Evolutionary conservation across 768 basidiomycete genomes (phyloP).

Genomic region (Rhizopogon vulgaris): DNA sequence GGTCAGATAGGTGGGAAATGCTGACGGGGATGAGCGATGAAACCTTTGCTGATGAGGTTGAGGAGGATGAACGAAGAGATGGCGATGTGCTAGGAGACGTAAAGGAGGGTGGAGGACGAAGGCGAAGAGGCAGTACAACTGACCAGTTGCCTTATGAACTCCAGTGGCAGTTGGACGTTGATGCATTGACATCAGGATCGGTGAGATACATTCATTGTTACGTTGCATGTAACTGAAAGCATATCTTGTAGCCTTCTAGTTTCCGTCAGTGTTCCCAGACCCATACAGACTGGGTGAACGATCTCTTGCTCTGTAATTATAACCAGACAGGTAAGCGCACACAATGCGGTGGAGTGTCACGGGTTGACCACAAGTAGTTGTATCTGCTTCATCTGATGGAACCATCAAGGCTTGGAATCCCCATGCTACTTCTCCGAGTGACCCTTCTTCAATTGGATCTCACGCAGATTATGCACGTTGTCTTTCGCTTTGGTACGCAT

Average conservation of each 20-base stretch:
- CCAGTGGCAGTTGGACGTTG: slow-evolving; percentile 73
- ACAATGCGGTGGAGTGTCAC: background rate
- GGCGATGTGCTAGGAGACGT: slow-evolving; percentile 79
- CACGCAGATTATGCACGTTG: slow-evolving; percentile 88
- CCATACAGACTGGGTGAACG: slow-evolving; percentile 96
- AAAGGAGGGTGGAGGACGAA: slow-evolving; percentile 29
- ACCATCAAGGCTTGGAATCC: slow-evolving; percentile 93
- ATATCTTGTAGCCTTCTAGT: background rate
- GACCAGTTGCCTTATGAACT: slow-evolving; percentile 55
- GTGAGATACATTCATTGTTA: slow-evolving; percentile 30
- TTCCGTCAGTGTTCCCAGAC: slow-evolving; percentile 88
- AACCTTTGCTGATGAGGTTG: slow-evolving; percentile 55
- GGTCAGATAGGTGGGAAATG: slow-evolving; percentile 59
- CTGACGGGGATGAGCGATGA: slow-evolving; percentile 84
- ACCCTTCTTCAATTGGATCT: slow-evolving; percentile 64
- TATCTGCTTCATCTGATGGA: slow-evolving; percentile 94
- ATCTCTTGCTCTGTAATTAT: slow-evolving; percentile 83
- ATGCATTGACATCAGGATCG: slow-evolving; percentile 39
- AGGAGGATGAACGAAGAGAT: slow-evolving; percentile 65
- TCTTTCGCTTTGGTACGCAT: slow-evolving; percentile 58
- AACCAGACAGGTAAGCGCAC: slow-evolving; percentile 71
- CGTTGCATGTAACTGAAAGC: background rate
- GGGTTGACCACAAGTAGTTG: slow-evolving; percentile 39
- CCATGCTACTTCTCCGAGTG: slow-evolving; percentile 51
- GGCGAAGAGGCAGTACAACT: slow-evolving; percentile 23